phyloP scores from a whole-genome alignment of 176 grass and related monocot genomes.

The Cenchrus purpureus region DNA sequence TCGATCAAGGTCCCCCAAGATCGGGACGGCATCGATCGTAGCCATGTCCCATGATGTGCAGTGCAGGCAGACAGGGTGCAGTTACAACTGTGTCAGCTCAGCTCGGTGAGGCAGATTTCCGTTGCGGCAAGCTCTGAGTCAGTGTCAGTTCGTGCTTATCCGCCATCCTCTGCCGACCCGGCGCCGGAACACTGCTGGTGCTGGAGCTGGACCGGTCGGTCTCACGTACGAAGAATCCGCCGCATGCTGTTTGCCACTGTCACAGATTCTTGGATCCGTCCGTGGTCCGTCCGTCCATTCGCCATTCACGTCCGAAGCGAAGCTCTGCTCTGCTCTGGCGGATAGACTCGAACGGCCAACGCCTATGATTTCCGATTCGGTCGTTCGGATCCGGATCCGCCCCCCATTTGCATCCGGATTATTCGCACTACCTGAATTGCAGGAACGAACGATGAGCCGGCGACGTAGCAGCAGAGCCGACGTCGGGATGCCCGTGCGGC shows the following conservation, averaged over 20 bases:
- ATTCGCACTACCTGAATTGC: not conserved
- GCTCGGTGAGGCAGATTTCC: not conserved
- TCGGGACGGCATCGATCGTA: not conserved
- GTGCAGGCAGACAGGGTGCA: too few relatives aligned
- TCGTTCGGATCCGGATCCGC: not conserved
- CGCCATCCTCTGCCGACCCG: not conserved
- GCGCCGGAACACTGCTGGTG: not conserved
- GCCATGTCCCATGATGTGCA: too few relatives aligned
- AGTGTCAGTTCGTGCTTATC: not conserved
- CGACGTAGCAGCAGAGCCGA: constrained; percentile 12
- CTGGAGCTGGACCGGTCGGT: not conserved
- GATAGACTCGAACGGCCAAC: not conserved
- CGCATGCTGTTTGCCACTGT: not conserved
- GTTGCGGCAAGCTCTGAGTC: not conserved
- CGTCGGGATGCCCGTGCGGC: not conserved
- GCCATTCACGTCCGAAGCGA: not conserved
- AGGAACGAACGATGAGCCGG: not conserved
- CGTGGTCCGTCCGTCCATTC: not conserved
- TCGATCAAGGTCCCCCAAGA: not conserved
- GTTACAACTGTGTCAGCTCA: not conserved
- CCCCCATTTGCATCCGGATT: not conserved
- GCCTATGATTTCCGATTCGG: not conserved
- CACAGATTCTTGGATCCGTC: not conserved
- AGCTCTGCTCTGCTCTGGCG: not conserved
- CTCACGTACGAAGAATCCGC: not conserved